These are phyloP conservation scores for Sporisorium iseilematis-ciliati DNA, from an alignment of 1,284 basidiomycete genomes.

Conservation along the genomic window DNA sequence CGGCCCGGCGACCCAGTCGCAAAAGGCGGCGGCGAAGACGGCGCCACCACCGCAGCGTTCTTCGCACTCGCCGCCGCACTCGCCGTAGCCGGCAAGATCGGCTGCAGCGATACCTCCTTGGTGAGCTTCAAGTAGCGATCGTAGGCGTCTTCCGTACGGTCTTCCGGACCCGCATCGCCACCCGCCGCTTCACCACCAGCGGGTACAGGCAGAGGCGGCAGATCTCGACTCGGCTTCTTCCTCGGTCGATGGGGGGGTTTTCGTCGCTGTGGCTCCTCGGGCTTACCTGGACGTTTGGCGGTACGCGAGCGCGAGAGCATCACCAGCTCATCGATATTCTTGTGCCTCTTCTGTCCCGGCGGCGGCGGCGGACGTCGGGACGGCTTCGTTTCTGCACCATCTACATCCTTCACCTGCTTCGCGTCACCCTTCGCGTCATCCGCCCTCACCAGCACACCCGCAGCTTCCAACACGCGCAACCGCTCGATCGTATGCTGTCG, in stretches of 20 bases:
- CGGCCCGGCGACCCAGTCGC: constrained; percentile 20
- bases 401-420: neutral
- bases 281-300: constrained; percentile 38
- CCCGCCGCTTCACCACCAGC: constrained; percentile 6
- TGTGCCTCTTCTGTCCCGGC: constrained; percentile 41
- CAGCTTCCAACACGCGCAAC: constrained; percentile 84
- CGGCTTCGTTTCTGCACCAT: constrained; percentile 12
- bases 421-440: constrained; percentile 14
- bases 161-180: constrained; percentile 56
- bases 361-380: constrained; percentile 48
- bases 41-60: constrained; percentile 8
- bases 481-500: constrained; percentile 81
- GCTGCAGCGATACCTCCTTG: constrained; percentile 51
- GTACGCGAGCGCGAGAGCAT: constrained; percentile 44
- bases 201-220: constrained; percentile 36
- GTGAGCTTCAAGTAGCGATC: constrained; percentile 79
- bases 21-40: constrained; percentile 28
- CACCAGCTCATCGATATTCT: constrained; percentile 49
- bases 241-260: constrained; percentile 40
- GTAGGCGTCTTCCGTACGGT: constrained; percentile 83
- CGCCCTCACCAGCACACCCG: constrained; percentile 81
- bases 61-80: constrained; percentile 14
- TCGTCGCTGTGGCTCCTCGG: constrained; percentile 49
- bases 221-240: constrained; percentile 45
- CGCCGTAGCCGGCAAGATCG: constrained; percentile 35